Conservation (phyloP, 805 yeast genomes). For the Yarrowia sp. region DNA sequence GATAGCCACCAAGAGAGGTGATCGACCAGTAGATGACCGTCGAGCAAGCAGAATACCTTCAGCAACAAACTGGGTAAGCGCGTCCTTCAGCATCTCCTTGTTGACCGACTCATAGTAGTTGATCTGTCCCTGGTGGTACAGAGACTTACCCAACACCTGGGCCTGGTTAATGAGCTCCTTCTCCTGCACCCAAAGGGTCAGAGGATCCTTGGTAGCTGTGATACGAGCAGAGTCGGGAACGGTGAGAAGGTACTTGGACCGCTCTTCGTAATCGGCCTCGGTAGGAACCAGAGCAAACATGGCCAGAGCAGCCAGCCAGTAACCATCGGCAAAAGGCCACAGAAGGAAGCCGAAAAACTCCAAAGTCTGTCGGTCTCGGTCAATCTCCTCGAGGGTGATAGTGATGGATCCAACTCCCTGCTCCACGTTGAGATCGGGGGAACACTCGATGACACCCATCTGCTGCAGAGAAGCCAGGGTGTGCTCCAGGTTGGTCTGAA, state of each 20-base stretch:
- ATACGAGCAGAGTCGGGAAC: neutral
- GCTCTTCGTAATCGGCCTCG: conserved; percentile 26
- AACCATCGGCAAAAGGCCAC: conserved; percentile 47
- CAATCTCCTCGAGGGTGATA: conserved; percentile 28
- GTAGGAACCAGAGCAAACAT: conserved; percentile 38
- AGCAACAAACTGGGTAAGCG: conserved; percentile 38
- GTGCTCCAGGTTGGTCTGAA: conserved; percentile 36
- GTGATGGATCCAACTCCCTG: conserved; percentile 26
- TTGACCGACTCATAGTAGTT: conserved; percentile 43
- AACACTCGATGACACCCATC: conserved; percentile 35
- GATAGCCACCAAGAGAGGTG: conserved; percentile 19
- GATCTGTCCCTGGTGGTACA: conserved; percentile 44
- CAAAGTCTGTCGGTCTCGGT: conserved; percentile 36
- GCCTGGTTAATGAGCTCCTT: conserved; percentile 38
- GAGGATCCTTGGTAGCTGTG: conserved; percentile 11
- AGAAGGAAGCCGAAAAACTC: conserved; percentile 44
- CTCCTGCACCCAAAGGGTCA: conserved; percentile 36
- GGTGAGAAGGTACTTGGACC: neutral
- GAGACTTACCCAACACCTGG: conserved; percentile 43
- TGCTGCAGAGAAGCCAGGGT: conserved; percentile 35
- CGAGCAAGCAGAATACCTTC: conserved; percentile 36
- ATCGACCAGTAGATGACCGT: conserved; percentile 9
- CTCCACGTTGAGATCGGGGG: conserved; percentile 30
- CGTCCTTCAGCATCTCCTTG: conserved; percentile 41
- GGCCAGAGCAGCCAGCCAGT: conserved; percentile 42